Evolutionary conservation across 2,329 filamentous ascomycete species (phyloP).

Genomic region (Cercospora beticola): DNA sequence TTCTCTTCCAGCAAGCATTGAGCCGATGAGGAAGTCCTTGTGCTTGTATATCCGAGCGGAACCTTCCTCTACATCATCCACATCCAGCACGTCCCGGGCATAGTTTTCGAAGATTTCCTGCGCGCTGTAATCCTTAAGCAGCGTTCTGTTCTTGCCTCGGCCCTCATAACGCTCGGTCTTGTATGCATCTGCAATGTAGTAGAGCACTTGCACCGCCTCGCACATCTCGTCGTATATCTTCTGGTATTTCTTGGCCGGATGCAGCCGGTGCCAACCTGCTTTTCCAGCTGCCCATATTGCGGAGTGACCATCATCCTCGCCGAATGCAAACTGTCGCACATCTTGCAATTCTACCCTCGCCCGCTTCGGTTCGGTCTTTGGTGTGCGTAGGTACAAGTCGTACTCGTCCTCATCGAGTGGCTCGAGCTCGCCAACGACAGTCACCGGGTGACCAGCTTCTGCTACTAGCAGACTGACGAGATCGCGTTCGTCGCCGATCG

Average conservation of each 20-base stretch:
- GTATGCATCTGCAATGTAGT: slow-evolving; percentile 61
- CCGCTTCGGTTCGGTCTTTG: slow-evolving; percentile 22
- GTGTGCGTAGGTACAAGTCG: slow-evolving; percentile 25
- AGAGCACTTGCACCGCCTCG: slow-evolving; percentile 64
- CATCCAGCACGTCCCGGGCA: slow-evolving; percentile 26
- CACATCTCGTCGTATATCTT: slow-evolving; percentile 60
- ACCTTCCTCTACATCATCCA: slow-evolving; percentile 29
- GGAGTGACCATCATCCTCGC: slow-evolving; percentile 55
- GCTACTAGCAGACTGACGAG: slow-evolving; percentile 62
- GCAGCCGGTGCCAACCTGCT: slow-evolving; percentile 68
- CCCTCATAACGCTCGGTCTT: slow-evolving; percentile 32
- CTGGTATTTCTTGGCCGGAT: slow-evolving; percentile 58
- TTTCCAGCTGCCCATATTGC: slow-evolving; percentile 66
- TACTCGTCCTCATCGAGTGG: slow-evolving; percentile 48
- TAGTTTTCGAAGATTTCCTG: slow-evolving; percentile 43
- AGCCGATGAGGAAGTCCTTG: slow-evolving; percentile 46
- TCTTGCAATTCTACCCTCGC: slow-evolving; percentile 55
- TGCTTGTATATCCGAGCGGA: slow-evolving; percentile 32
- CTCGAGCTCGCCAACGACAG: slow-evolving; percentile 60
- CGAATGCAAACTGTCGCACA: slow-evolving; percentile 50
- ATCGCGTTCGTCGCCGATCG: slow-evolving; percentile 32
- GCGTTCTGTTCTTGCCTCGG: slow-evolving; percentile 39
- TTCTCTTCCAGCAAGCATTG: slow-evolving; percentile 47
- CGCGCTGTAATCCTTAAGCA: slow-evolving; percentile 36
- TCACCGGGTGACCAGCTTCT: slow-evolving; percentile 59